Evolutionary conservation across 2,329 filamentous ascomycete genomes (phyloP).

Genomic region (Cladosporium sp.): DNA sequence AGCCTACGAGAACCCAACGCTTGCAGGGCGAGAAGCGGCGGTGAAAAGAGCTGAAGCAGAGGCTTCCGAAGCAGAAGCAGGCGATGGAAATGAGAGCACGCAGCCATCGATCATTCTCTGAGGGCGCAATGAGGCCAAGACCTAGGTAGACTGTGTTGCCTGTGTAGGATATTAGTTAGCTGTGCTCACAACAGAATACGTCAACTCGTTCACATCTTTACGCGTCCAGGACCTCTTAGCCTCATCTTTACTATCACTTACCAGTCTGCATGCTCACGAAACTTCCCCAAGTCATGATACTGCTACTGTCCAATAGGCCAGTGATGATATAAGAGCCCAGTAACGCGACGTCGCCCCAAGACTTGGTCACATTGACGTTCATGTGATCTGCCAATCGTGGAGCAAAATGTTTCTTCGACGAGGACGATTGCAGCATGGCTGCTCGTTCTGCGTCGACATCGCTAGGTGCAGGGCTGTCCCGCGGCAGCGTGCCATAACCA

Average conservation of each 20-base stretch:
- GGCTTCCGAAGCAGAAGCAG: slow-evolving; percentile 68
- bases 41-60: slow-evolving; percentile 67
- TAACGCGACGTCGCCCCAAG: slow-evolving; percentile 64
- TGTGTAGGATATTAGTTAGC: slow-evolving; percentile 4
- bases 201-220: no score
- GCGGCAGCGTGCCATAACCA: slow-evolving; percentile 1
- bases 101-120: slow-evolving; percentile 58
- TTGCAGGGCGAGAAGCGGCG: slow-evolving; percentile 57
- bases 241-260: slow-evolving; percentile 29
- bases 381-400: slow-evolving; percentile 27
- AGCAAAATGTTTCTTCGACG: neutral
- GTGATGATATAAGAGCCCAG: slow-evolving; percentile 73
- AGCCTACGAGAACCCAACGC: slow-evolving; percentile 58
- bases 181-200: no score
- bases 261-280: slow-evolving; percentile 84
- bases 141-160: slow-evolving; percentile 76
- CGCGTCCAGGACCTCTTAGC: no score
- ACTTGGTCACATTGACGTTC: slow-evolving; percentile 52
- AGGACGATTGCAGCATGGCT: slow-evolving; percentile 4
- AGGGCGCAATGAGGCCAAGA: slow-evolving; percentile 58
- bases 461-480: neutral
- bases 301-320: slow-evolving; percentile 70
- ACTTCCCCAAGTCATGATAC: slow-evolving; percentile 71
- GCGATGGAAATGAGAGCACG: slow-evolving; percentile 68
- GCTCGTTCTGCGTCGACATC: slow-evolving; percentile 3